Conservation (phyloP, 2,329 filamentous ascomycete genomes). For the Colletotrichum sp. region DNA sequence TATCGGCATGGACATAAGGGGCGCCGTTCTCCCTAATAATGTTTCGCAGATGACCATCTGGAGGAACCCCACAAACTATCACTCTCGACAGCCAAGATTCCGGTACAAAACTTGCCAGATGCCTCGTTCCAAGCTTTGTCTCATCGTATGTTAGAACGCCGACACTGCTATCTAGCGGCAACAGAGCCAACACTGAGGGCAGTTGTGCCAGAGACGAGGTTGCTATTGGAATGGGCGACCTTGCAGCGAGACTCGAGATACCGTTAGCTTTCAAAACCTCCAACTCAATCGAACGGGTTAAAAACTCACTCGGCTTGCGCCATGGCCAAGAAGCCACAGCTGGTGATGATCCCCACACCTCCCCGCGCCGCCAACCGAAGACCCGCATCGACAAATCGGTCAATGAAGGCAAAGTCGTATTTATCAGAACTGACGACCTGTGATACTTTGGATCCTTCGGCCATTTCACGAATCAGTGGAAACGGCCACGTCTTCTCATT, state of each 20-base stretch:
- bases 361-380: constrained; percentile 34
- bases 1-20: constrained; percentile 20
- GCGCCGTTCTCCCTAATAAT: constrained; percentile 21
- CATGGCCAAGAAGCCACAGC: constrained; percentile 42
- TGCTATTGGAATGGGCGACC: constrained; percentile 37
- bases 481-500: constrained; percentile 40
- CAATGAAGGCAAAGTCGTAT: constrained; percentile 36
- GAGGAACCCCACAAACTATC: background rate
- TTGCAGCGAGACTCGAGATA: constrained; percentile 27
- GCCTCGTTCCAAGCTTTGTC: constrained; percentile 22
- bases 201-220: constrained; percentile 39
- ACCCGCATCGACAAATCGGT: constrained; percentile 37
- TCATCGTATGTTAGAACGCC: constrained; percentile 37
- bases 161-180: constrained; percentile 26
- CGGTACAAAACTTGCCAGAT: constrained; percentile 27
- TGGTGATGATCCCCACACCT: constrained; percentile 39
- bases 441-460: constrained; percentile 29
- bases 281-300: too few relatives aligned
- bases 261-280: background rate
- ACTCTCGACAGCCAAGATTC: constrained; percentile 6
- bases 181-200: constrained; percentile 29
- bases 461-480: constrained; percentile 37
- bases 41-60: constrained; percentile 23
- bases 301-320: constrained; percentile 32
- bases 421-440: constrained; percentile 29